Percentiles rank a stretch among this genome's conserved stretches.
Evolutionary conservation across 2,329 filamentous ascomycete species (phyloP).

Genomic region (Penicillium expansum): DNA sequence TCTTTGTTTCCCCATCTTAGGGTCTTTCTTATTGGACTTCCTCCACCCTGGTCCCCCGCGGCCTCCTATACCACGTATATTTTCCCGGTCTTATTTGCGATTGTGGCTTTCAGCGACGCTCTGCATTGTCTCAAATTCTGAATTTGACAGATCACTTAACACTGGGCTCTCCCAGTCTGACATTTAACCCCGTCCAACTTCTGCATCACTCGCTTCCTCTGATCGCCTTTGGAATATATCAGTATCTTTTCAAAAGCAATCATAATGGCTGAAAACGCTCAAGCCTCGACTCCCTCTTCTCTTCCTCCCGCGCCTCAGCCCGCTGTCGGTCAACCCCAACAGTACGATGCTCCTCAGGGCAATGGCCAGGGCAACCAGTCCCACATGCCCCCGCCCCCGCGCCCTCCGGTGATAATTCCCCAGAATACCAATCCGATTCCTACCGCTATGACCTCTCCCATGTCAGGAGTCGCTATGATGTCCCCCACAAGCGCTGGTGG

Average conservation of each 20-base stretch:
- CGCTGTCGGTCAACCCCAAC: constrained; percentile 61
- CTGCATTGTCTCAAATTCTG: constrained; percentile 25
- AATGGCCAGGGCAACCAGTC: constrained; percentile 66
- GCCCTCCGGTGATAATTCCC: constrained; percentile 80
- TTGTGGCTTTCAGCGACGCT: constrained; percentile 26
- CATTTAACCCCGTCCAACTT: constrained; percentile 17
- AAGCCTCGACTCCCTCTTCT: constrained; percentile 61
- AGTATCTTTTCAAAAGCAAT: constrained; percentile 21
- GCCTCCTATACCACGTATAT: constrained; percentile 12
- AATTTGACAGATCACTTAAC: constrained; percentile 10
- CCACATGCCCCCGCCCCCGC: constrained; percentile 85
- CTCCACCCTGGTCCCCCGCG: constrained; percentile 3
- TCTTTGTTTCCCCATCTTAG: constrained; percentile 10
- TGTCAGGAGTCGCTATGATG: constrained; percentile 69
- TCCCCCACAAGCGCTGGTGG: constrained; percentile 80
- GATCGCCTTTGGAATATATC: constrained; percentile 22
- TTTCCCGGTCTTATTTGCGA: constrained; percentile 7
- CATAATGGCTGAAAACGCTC: constrained; percentile 75
- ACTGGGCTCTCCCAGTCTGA: not conserved
- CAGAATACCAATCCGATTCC: constrained; percentile 96
- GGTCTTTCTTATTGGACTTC: constrained; percentile 6
- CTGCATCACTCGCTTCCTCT: constrained; percentile 21
- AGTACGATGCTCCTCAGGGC: constrained; percentile 69
- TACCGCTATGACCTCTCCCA: constrained; percentile 83
- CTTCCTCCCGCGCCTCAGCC: constrained; percentile 68